Evolutionary conservation across 441 rosid genomes (phyloP).

Genomic region (Euphorbia corollata): DNA sequence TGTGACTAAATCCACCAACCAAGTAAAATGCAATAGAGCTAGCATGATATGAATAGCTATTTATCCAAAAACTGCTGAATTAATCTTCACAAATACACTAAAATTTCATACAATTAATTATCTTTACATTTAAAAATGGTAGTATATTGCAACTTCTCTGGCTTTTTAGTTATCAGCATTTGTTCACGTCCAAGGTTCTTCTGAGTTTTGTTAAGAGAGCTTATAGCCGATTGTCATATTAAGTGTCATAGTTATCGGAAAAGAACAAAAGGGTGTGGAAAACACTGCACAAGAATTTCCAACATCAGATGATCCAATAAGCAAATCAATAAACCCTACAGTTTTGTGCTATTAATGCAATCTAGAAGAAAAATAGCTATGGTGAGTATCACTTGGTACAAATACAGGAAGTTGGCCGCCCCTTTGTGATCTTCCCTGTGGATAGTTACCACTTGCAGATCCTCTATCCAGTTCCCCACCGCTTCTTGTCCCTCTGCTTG

Average conservation of each 20-base stretch:
- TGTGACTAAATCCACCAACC: too few species aligned
- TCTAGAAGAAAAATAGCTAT: slow-evolving; percentile 39
- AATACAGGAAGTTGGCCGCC: slow-evolving; percentile 82
- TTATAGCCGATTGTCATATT: background rate
- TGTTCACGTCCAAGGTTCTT: too few species aligned
- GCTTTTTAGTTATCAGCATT: too few species aligned
- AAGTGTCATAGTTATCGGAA: background rate
- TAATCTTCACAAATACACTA: too few species aligned
- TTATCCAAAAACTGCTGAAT: too few species aligned
- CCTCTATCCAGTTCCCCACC: slow-evolving; percentile 36
- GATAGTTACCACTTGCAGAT: slow-evolving; percentile 36
- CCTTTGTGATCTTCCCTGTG: slow-evolving; percentile 61
- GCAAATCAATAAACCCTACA: slow-evolving; percentile 9
- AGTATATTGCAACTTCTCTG: too few species aligned
- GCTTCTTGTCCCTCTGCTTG: slow-evolving; percentile 32
- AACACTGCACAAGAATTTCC: slow-evolving; percentile 14
- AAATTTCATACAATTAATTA: too few species aligned
- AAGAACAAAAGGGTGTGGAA: background rate
- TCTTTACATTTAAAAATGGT: too few species aligned
- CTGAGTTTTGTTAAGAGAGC: too few species aligned
- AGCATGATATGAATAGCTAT: too few species aligned
- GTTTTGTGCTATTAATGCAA: slow-evolving; percentile 28
- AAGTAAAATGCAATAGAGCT: too few species aligned
- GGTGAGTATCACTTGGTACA: slow-evolving; percentile 66
- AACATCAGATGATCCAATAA: slow-evolving; percentile 11